Evolutionary conservation across 805 yeast genomes (phyloP).

Genomic region (Wickerhamomyces mucosus): DNA sequence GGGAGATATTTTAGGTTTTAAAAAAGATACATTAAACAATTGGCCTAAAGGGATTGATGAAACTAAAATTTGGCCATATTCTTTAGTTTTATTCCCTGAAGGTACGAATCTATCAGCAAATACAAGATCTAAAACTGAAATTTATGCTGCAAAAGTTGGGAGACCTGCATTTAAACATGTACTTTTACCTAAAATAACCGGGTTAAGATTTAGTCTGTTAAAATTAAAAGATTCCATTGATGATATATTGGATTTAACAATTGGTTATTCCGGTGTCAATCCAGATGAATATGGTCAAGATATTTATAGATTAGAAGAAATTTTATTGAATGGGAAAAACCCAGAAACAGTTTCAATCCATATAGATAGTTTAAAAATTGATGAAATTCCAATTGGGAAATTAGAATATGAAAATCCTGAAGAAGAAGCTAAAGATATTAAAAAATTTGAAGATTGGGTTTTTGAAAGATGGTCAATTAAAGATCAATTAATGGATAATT

Average conservation of each 20-base stretch:
- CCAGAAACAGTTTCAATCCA: conserved; percentile 61
- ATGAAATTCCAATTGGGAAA: conserved; percentile 55
- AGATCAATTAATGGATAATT: conserved; percentile 59
- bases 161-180: conserved; percentile 48
- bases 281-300: conserved; percentile 68
- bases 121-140: conserved; percentile 49
- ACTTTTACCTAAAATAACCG: conserved; percentile 76
- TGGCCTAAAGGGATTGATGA: conserved; percentile 15
- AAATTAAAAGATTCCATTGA: conserved; percentile 44
- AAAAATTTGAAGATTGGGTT: conserved; percentile 67
- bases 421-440: conserved; percentile 29
- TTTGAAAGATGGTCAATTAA: conserved; percentile 65
- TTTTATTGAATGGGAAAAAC: conserved; percentile 61
- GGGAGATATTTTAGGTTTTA: conserved; percentile 38
- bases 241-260: conserved; percentile 70
- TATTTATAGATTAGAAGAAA: conserved; percentile 51
- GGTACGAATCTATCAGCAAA: conserved; percentile 78
- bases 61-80: conserved; percentile 45
- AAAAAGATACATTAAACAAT: conserved; percentile 19
- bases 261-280: conserved; percentile 69
- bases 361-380: conserved; percentile 45
- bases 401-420: conserved; percentile 34
- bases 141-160: conserved; percentile 44
- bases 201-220: conserved; percentile 57
- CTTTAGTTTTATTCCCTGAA: conserved; percentile 81